A percentile compares a stretch with the other conserved stretches of the same genome.
phyloP scores from a whole-genome alignment of 2,329 filamentous ascomycete genomes.

The Fusarium anthophilum region DNA sequence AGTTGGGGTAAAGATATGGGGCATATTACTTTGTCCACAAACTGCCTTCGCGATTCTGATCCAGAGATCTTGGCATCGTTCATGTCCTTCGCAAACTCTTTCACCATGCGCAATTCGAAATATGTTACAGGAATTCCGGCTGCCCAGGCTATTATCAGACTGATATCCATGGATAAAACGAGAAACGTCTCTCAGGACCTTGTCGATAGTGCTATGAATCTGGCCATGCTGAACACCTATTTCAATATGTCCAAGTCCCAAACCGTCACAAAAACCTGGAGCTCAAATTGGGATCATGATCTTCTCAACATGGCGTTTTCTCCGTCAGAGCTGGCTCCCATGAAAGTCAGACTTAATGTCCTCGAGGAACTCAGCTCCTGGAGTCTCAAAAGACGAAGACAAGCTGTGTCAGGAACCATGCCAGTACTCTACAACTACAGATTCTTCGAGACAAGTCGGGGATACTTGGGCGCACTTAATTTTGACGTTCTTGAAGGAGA shows the following conservation, averaged over 20 bases:
- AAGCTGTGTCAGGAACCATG: neutral
- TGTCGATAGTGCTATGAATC: neutral
- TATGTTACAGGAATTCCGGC: neutral
- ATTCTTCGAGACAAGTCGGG: neutral
- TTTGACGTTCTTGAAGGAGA: neutral
- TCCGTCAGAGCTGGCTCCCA: neutral
- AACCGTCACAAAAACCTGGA: neutral
- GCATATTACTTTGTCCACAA: neutral
- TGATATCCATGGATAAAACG: neutral
- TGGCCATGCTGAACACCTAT: constrained; percentile 1
- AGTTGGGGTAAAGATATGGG: neutral
- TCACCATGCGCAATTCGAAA: neutral
- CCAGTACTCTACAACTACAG: neutral
- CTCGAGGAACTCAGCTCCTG: neutral
- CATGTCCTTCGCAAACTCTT: constrained; percentile 9
- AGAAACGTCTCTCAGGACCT: neutral
- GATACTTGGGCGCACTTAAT: neutral
- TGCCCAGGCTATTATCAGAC: neutral
- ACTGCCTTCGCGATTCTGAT: neutral
- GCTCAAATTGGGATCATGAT: neutral
- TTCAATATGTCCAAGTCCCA: neutral
- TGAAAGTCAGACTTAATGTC: neutral
- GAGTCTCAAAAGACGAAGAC: neutral
- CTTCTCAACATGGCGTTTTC: constrained; percentile 1
- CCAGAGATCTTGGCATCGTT: neutral